These are phyloP conservation scores for Plasmodium billcollinsi DNA, from an alignment of 169 alveolate species.

Conservation along the genomic window DNA sequence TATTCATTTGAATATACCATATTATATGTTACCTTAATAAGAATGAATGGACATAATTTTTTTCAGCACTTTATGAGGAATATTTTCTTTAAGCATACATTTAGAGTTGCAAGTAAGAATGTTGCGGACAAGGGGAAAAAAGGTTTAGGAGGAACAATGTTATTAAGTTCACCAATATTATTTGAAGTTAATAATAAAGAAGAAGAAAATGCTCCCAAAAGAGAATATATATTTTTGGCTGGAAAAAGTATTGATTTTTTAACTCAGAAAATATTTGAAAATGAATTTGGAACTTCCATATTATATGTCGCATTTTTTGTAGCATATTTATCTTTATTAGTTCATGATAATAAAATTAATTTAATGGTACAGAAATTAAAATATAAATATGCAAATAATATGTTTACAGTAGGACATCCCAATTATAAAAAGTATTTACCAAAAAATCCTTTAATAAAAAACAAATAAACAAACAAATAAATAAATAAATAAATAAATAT, in stretches of 20 bases:
- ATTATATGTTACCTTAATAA: neutral
- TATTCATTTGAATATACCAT: neutral
- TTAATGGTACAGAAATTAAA: constrained; percentile 64
- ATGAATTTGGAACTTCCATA: constrained; percentile 69
- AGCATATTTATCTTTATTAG: constrained; percentile 64
- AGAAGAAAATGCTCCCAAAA: constrained; percentile 60
- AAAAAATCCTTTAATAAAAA: constrained; percentile 1
- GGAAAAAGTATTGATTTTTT: constrained; percentile 67
- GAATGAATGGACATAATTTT: neutral
- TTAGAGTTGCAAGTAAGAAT: neutral
- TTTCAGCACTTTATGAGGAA: neutral
- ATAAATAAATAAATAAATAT: no score
- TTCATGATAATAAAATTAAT: constrained; percentile 58
- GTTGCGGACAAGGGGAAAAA: neutral
- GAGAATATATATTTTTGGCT: constrained; percentile 65
- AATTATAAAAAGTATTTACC: constrained; percentile 25
- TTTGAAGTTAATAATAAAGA: constrained; percentile 66
- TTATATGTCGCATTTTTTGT: constrained; percentile 55
- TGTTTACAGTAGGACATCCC: constrained; percentile 67
- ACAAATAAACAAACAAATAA: neutral
- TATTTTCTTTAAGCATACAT: neutral
- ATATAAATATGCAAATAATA: constrained; percentile 34
- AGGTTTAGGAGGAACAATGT: constrained; percentile 35
- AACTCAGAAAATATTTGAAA: constrained; percentile 68
- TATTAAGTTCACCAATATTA: constrained; percentile 41